Evolutionary conservation across 352 stramenopile genomes (phyloP), one percentile per base, ranked within the genome.

Genomic region (Globisporangium spinosum): DNA sequence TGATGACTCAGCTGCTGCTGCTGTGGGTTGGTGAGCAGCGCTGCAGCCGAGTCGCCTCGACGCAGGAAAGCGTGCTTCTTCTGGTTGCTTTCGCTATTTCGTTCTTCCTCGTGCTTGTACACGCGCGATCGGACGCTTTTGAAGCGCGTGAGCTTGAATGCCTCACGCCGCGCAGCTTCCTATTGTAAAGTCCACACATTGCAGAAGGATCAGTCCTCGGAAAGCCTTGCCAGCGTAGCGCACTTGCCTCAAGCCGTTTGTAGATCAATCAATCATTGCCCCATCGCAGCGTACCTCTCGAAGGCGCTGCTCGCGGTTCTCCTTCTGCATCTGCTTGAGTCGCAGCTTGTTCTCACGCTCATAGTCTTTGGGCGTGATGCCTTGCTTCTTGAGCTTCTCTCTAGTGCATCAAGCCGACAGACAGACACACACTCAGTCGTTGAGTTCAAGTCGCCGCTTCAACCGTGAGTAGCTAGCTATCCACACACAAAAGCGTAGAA

Each of bases 81-180:
- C n/a, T 64, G 54, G 17, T 67, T 64, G 22, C 63, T 62, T 43
- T 60, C 58, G 13, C 59, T 72, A 34, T 71, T 35, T 9, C 56
- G 35, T 12, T 22, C 40, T 22, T 64, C 73, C 55, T 83, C 73
- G 23, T 80, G 69, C 58, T 75, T 70, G 32, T 74, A 86, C 1
- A 90, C 77, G 27, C 80, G 77, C 34, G 84, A 70, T 22, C 77
- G 77, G 3, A 88, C 77, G 7, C 58, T 65, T 70, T 90, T 90
- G 62, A 92, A 92, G 60, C 70, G 82, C 38, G 76, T 78, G 6
- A 92, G 68, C 67, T 90, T 92, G 74, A 92, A 92, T 9, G 73
- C 70, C 57, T 89, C 72, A 3, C 70, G 77, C 20, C 72, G 58
- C 8, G 71, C 47, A 27, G 65, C 69, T 10, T 81, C 79, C 80